These are phyloP conservation scores for Colletotrichum trifolii DNA, from an alignment of 2,329 filamentous ascomycete genomes.

Conservation along the genomic window DNA sequence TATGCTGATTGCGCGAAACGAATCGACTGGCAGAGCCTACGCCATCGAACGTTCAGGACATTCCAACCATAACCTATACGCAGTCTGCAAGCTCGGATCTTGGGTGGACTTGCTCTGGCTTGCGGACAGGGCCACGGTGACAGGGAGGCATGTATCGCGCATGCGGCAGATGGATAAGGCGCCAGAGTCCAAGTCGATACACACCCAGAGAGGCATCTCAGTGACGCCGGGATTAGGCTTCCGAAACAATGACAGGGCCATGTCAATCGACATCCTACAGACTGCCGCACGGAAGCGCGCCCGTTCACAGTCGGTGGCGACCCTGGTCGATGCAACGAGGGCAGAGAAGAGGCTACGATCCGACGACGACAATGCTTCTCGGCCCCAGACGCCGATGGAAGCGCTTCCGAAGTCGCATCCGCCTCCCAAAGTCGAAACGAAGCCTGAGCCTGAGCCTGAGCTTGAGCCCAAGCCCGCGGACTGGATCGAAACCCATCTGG, in stretches of 20 bases:
- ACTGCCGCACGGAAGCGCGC: slow-evolving; percentile 66
- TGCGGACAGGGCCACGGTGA: slow-evolving; percentile 59
- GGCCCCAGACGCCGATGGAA: slow-evolving; percentile 81
- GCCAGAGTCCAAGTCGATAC: slow-evolving; percentile 22
- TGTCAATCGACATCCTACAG: slow-evolving; percentile 71
- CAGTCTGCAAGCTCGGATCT: slow-evolving; percentile 73
- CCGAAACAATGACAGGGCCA: slow-evolving; percentile 64
- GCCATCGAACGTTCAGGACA: slow-evolving; percentile 73
- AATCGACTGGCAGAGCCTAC: slow-evolving; percentile 64
- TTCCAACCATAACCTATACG: slow-evolving; percentile 63
- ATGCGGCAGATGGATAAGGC: slow-evolving; percentile 40
- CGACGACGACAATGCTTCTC: slow-evolving; percentile 61
- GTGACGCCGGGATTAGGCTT: slow-evolving; percentile 59
- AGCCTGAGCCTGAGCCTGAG: slow-evolving; percentile 2
- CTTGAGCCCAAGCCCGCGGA: not conserved
- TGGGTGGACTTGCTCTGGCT: slow-evolving; percentile 73
- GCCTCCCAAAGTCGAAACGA: slow-evolving; percentile 12
- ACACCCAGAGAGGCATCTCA: slow-evolving; percentile 42
- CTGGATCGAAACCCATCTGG: slow-evolving; percentile 30
- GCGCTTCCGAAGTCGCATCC: slow-evolving; percentile 1
- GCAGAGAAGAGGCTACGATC: slow-evolving; percentile 34
- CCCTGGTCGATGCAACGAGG: slow-evolving; percentile 43
- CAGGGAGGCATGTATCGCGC: slow-evolving; percentile 48
- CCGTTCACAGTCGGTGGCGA: slow-evolving; percentile 56
- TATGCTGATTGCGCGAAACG: slow-evolving; percentile 71